Base-by-base conservation (phyloP, 495 filamentous ascomycete species). In the Aspergillus asperescens region DNA sequence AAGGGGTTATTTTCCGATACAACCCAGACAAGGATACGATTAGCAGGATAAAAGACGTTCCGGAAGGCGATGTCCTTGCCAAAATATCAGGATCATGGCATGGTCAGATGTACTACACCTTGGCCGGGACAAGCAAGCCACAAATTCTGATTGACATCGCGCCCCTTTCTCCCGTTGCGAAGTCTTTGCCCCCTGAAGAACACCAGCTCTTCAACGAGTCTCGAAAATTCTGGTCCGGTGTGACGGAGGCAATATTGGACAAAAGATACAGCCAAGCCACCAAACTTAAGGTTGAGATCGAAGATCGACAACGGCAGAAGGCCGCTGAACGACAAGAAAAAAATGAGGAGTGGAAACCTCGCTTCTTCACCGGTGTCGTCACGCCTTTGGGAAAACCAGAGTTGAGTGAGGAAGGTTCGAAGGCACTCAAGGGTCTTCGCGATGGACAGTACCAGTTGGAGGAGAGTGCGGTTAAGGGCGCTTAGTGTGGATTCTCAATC, bases 1-100 rank as follows among this genome's bases (percentile, higher is more conserved):
- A 95, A 47, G 93, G 93, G 15, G 84, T 96, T 22, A 77, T 97
- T 45, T 98, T 93, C 71, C 83, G 80, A 35, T 96, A 94, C 58
- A 84, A 92, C 52, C 87, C 89, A 0, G 73, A 79, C 23, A 89
- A 88, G 18, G 91, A 97, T 59, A 82, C 81, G 54, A 86, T 81
- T 60, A 81, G 71, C 18, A 82, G 75, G 61, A 84, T 95, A 57
- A 89, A 83, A 71, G 90, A 96, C 48, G 89, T 98, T 0, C 81
- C 88, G 0, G 82, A 90, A 29, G 82, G 82, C 37, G 89, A 93
- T 63, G 74, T 97, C 39, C 76, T 96, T 45, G 88, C 85, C n/a
- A 79, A 85, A 35, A 80, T 97, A 50, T 83, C 85, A 47, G 93
- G 93, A 9, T 83, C 78, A 32, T 98, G 93, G 93, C 80, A 82